Percentiles rank a stretch among this genome's conserved stretches.
phyloP scores from a whole-genome alignment of 306 rosid genomes.

The Prinsepia uniflora region DNA sequence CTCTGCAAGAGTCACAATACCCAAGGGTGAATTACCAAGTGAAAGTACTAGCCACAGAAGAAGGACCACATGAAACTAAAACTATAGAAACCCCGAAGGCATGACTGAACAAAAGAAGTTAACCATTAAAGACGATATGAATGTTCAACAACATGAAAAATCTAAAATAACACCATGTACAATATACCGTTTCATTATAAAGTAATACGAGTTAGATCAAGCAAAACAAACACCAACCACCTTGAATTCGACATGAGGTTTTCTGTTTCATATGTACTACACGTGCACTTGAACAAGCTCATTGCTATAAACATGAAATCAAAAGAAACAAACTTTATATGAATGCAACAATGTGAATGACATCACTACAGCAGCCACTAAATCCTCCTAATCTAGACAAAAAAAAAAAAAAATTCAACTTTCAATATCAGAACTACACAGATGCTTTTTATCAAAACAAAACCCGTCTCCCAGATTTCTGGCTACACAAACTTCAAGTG shows the following conservation, averaged over 20 bases:
- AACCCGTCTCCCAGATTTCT: background rate
- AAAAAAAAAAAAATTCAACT: background rate
- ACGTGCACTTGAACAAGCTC: background rate
- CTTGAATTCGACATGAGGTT: background rate
- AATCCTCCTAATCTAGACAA: background rate
- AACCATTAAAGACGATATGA: background rate
- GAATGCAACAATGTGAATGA: background rate
- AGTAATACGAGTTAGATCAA: background rate
- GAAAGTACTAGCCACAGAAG: background rate
- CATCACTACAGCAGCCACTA: background rate
- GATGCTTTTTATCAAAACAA: background rate
- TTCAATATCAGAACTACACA: background rate
- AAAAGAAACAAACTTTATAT: conserved; percentile 2
- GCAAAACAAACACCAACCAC: background rate
- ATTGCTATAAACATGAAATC: background rate
- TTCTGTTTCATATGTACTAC: background rate
- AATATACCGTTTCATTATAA: background rate
- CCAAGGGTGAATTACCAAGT: background rate
- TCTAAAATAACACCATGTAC: background rate
- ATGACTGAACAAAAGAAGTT: background rate
- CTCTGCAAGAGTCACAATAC: background rate
- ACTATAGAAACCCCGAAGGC: background rate
- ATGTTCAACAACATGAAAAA: background rate
- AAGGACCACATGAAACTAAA: conserved; percentile 1
- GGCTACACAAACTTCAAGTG: background rate